Base-by-base conservation (phyloP, 2,329 filamentous ascomycete genomes). In the Talaromyces sp. region DNA sequence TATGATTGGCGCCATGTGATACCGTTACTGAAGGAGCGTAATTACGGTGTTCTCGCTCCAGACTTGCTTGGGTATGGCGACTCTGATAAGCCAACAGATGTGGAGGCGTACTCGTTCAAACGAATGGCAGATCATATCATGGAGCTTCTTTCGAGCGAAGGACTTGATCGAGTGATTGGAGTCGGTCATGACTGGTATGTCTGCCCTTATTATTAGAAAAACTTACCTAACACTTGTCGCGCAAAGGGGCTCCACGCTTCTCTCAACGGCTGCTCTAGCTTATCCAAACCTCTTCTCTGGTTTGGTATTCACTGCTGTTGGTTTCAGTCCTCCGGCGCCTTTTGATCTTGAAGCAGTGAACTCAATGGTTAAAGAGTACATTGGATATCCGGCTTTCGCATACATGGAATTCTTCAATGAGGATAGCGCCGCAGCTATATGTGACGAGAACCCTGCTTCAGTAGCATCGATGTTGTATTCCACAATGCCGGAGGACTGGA, bases 1-100 rank as follows among this genome's bases (percentile, higher is more conserved):
- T 66, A 70, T 35, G 78, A 81, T 66, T 81, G 78, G 75, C 58
- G 66, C 3, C 63, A 69, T 55, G 75, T 79, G 56, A 66, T 77
- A 4, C 39, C 57, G 0, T 61, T 70, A 56, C 72, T 80, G 52
- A 61, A 65, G 0, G 54, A 65, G 0, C 35, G 60, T 2, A 77
- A 76, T 1, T 75, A 79, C 56, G 78, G 79, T 0, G 64, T 80
- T 11, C 51, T 81, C 0, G 77, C 69, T 0, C 72, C 71, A 0
- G 78, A 81, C 59, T 65, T 79, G 0, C 67, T 77, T 1, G 74
- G 75, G 1, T 77, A 71, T 48, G 75, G 73, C 13, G 67, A 64
- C 17, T 73, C 68, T 1, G 65, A 66, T 46, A 70, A 70, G 35
- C 73, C 73, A 0, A 59, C 58, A 0, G 59, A 65, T 2, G 11